Base-by-base conservation (phyloP, 192 early-diverging fungal genomes). In the Backusella mclennaniae region DNA sequence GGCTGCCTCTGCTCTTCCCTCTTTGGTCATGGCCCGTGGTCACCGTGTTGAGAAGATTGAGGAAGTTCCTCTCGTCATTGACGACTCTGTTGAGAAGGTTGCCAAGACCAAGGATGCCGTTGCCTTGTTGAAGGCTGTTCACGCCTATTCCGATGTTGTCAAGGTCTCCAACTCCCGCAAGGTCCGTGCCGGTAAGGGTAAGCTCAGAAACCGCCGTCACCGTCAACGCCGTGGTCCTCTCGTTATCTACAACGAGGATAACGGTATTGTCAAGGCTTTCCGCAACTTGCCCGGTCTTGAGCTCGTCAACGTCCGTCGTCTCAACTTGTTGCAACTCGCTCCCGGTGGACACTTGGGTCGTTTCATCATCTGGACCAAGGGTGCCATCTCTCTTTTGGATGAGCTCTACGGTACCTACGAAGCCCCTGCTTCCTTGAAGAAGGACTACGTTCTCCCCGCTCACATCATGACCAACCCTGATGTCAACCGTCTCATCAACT, bases 261-360 rank as follows among this genome's bases (percentile, higher is more conserved):
- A 95, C 82, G 98, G 98, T 85, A 89, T 99, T 82, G 90, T 90
- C 83, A 92, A 92, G 85, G 98, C 96, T 76, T 98, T 99, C 95
- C 94, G 98, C 86, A 98, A 98, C 94, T 92, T 99, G 74, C 98
- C 98, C 71, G 98, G 98, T 87, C 93, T 99, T 76, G 98, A 99
- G 88, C 86, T 96, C 67, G 95, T 93, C 81, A 91, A 92, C 82
- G 97, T 99, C 73, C 88, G 89, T 77, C 86, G 89, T 84, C 90
- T 99, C 76, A 99, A 98, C 94, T 92, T 99, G 85, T 92, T 99
- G 85, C 96, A 97, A 89, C 91, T 99, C 75, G 98, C 98, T 78
- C 98, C 98, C 71, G 98, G 98, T 87, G 96, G 96, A 83, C 98
- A 99, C 90, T 90, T 99, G 84, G 98, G 98, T 80, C 96, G 97